Evolutionary conservation across 164 flowering plant genomes (phyloP), one percentile per base, ranked within the genome.

Genomic region (Paratinospora sagittata): DNA sequence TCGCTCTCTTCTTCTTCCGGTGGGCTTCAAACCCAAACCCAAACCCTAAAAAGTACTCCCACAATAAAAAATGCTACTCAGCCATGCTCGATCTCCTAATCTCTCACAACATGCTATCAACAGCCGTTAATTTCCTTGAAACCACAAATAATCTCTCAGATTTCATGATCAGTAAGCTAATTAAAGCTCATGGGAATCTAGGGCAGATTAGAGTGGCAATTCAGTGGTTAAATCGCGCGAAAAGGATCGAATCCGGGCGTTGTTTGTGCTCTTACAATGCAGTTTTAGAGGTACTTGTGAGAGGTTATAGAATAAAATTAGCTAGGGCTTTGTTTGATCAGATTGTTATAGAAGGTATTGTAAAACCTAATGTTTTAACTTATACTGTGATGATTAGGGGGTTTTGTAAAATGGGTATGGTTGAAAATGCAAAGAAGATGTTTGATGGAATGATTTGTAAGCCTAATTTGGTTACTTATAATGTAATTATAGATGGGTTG

Each of bases 1-100:
- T 73, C 26, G 75, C 87, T 45, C 83, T 87, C 76, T 74, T 76
- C 78, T 87, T 87, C 80, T 87, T 87, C 85, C 75, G 67, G 61
- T 87, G 89, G 87, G 83, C 87, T 3, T 80, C 87, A 30, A 74
- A 71, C 47, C 83, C 77, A 47, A 66, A 23, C 67, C 83, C 85
- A 3, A 78, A 80, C 68, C 84, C 87, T n/a, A 81, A 66, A 47
- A 76, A 77, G 24, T 85, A 85, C 66, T 19, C 70, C 62, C 91
- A 81, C 74, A 69, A 76, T 17, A 78, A 67, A 39, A 52, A 19
- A 30, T 84, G 84, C 66, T 85, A 82, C 83, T 63, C 76, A 8
- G 79, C 85, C 72, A 86, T 87, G 73, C 69, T 74, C 36, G 82
- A 85, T 68, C 68, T 76, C 19, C 80, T 87, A 43, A 67, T 86